Evolutionary conservation across 495 filamentous ascomycete species (phyloP), one percentile per base, ranked within the genome.

Genomic region (Rhizodiscina lignyota): DNA sequence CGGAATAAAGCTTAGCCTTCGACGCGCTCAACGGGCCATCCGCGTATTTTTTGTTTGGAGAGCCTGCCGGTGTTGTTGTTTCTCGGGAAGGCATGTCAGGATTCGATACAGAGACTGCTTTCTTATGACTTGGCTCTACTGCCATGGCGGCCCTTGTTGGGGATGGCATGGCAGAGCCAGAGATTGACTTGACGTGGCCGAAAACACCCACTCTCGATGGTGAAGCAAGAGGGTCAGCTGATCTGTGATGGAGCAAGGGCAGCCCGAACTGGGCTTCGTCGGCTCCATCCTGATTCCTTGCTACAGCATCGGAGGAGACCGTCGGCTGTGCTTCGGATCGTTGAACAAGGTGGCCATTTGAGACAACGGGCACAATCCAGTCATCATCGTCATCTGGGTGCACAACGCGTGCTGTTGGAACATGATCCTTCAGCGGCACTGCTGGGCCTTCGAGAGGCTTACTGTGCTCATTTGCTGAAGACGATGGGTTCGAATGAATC

Each of bases 11-110:
- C 51, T 80, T 84, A 43, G 73, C 78, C 59, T 91, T 94, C 13
- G 85, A 84, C 32, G 84, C 79, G 50, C 82, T 92, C 19, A 92
- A 53, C 4, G 83, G 81, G 30, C 77, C 85, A 39, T 86, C 83
- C 34, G 64, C 60, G 45, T 76, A 68, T 38, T 66, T 68, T 37
- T 70, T 70, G 12, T 42, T 38, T 15, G 82, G 82, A 10, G 82
- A 83, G 30, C 77, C 79, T 17, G 64, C 61, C 3, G 82, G 77
- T 6, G 78, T 82, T 4, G 73, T 74, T 18, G 74, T 65, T 21
- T 55, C 48, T 8, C 60, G 61, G 13, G 57, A 52, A 37, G 62
- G 53, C 2, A 71, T 52, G 18, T 62, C 51, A 11, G 74, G 66
- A 40, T 76, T 72, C 2, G 77, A 75, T 1, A 70, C 63, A 2